Percentiles rank a stretch among this genome's conserved stretches.
These are phyloP conservation scores for Chrysanthemum seticuspe DNA, from an alignment of 129 eudicot species.

Conservation along the genomic window DNA sequence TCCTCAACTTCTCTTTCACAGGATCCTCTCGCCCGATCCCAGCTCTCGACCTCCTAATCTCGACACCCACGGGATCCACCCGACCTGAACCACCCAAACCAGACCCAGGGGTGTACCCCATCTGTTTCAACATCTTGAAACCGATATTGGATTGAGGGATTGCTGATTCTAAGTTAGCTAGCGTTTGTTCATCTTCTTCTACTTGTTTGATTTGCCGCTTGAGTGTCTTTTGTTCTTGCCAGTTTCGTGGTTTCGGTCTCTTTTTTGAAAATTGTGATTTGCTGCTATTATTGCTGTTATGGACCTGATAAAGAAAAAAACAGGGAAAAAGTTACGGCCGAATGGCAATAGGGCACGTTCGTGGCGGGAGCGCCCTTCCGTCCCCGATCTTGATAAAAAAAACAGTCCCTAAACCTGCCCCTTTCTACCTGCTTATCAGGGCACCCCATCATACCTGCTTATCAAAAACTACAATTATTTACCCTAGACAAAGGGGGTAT, in stretches of 20 bases:
- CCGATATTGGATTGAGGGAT: constrained; percentile 91
- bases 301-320: constrained; percentile 35
- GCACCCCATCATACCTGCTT: too few relatives aligned
- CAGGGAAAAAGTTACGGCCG: neutral
- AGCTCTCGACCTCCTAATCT: constrained; percentile 76
- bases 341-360: too few relatives aligned
- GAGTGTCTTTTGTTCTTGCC: constrained; percentile 67
- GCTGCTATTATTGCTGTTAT: constrained; percentile 18
- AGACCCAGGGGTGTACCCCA: constrained; percentile 94
- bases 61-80: constrained; percentile 68
- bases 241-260: constrained; percentile 45
- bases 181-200: constrained; percentile 72
- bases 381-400: too few relatives aligned
- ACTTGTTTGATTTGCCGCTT: constrained; percentile 61
- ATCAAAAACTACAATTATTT: too few relatives aligned
- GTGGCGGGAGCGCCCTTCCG: too few relatives aligned
- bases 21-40: constrained; percentile 89
- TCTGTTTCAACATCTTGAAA: constrained; percentile 78
- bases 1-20: constrained; percentile 57
- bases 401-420: too few relatives aligned
- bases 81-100: constrained; percentile 81
- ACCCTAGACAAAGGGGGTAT: too few relatives aligned
- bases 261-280: constrained; percentile 33
- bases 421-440: too few relatives aligned
- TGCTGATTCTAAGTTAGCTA: constrained; percentile 58